phyloP scores from a whole-genome alignment of 495 filamentous ascomycete species.

The Penicillium lagena region DNA sequence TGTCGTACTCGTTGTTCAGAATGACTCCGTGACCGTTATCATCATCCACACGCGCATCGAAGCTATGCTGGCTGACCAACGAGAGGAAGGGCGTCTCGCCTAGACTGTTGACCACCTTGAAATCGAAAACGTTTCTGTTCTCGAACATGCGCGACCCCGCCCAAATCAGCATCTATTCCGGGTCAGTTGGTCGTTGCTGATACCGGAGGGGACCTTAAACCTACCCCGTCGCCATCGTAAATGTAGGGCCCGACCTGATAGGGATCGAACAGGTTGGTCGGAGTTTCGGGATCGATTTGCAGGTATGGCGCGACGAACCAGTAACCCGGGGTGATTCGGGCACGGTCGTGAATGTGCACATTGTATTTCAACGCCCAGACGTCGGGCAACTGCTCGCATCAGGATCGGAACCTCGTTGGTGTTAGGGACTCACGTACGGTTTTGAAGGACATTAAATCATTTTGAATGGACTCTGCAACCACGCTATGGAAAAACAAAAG shows the following conservation, averaged over 20 bases:
- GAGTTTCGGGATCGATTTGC: slow-evolving; percentile 18
- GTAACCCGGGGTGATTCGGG: slow-evolving; percentile 21
- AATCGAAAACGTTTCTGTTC: slow-evolving; percentile 29
- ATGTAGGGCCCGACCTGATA: slow-evolving; percentile 34
- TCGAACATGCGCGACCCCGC: slow-evolving; percentile 22
- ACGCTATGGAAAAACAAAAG: slow-evolving; percentile 18
- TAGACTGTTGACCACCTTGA: slow-evolving; percentile 26
- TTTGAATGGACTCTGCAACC: slow-evolving; percentile 24
- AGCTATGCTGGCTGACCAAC: slow-evolving; percentile 28
- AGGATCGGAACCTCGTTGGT: neutral
- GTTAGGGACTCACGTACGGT: slow-evolving; percentile 10
- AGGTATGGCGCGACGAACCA: slow-evolving; percentile 32
- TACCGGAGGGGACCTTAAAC: neutral
- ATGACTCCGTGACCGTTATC: slow-evolving; percentile 29
- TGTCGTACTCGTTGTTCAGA: slow-evolving; percentile 20
- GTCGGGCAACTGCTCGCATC: slow-evolving; percentile 17
- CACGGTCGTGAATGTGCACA: slow-evolving; percentile 20
- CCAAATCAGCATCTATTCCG: slow-evolving; percentile 27
- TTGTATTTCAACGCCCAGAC: slow-evolving; percentile 24
- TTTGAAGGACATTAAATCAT: slow-evolving; percentile 18
- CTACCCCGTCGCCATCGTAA: slow-evolving; percentile 29
- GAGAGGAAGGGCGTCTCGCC: slow-evolving; percentile 32
- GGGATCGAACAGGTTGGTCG: slow-evolving; percentile 20
- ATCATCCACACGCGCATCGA: slow-evolving; percentile 20
- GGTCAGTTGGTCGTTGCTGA: neutral